Base-by-base conservation (phyloP, 495 filamentous ascomycete genomes). In the Annulohypoxylon maeteangense region DNA sequence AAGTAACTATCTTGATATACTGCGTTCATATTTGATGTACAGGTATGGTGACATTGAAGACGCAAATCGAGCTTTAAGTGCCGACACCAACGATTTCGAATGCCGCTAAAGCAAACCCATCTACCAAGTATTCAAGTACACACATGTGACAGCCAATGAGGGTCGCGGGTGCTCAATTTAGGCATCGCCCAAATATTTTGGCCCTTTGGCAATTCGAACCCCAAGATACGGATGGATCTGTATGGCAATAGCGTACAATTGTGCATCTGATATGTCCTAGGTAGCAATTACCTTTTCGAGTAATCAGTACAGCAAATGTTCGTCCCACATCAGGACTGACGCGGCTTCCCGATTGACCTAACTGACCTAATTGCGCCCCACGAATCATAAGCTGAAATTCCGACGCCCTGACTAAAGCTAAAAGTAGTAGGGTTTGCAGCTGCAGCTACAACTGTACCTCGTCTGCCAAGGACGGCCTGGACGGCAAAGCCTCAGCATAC, bases 401-500 rank as follows among this genome's bases (percentile, higher is more conserved):
- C 18, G 56, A 20, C 12, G 44, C 22, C 54, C 16, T 22, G 29
- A 25, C 58, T 58, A 68, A n/a, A 31, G 22, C 42, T 34, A 14
- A 58, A 68, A 57, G n/a, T 29, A 34, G 56, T 59, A 67, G 55
- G 38, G 57, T 10, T 47, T 62, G 5, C 5, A 44, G 40, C 40
- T 44, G 40, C n/a, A 44, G 40, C 40, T 20, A 44, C 40, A 44
- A 44, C 40, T 18, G 40, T 44, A 40, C 32, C n/a, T 69, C 18
- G 36, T n/a, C 53, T 53, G 60, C 60, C 36, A 70, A 63, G 67
- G 36, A 58, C 63, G 54, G 63, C 36, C 63, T 57, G 67, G 36
- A 66, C 63, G 54, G 63, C 63, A 58, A 66, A 66, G 63, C 63
- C 63, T 66, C 63, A 58, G 48, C 40, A 58, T 66, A 23, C 6